Percentiles rank a stretch among this genome's conserved stretches.
Evolutionary conservation across 164 flowering plant species (phyloP).

Genomic region (Vitis labrusca): DNA sequence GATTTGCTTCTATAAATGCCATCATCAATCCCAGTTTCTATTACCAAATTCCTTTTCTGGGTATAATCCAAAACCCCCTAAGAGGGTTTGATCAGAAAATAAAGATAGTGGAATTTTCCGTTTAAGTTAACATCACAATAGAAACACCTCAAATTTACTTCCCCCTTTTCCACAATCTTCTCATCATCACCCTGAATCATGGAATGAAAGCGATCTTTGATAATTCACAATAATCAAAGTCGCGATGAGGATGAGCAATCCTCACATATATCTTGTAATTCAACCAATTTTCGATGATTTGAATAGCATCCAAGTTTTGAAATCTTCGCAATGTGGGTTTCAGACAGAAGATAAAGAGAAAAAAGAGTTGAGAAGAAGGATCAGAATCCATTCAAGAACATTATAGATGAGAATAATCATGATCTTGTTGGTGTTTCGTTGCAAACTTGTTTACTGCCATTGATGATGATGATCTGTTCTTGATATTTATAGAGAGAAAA

Average conservation of each 20-base stretch:
- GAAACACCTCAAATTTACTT: slow-evolving; percentile 47
- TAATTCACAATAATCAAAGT: slow-evolving; percentile 15
- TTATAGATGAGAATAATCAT: slow-evolving; percentile 50
- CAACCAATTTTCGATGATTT: slow-evolving; percentile 58
- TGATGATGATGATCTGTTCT: slow-evolving; percentile 13
- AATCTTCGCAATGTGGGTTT: slow-evolving; percentile 71
- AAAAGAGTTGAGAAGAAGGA: slow-evolving; percentile 76
- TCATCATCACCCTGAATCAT: slow-evolving; percentile 27
- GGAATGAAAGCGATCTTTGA: slow-evolving; percentile 33
- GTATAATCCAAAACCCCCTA: slow-evolving; percentile 55
- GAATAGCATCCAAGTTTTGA: slow-evolving; percentile 65
- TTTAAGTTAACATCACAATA: slow-evolving; percentile 62
- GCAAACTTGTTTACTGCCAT: slow-evolving; percentile 73
- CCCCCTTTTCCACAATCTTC: slow-evolving; percentile 32
- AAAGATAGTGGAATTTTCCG: slow-evolving; percentile 32
- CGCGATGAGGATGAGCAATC: slow-evolving; percentile 62
- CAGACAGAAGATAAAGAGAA: slow-evolving; percentile 82
- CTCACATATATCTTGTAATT: slow-evolving; percentile 62
- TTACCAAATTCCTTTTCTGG: slow-evolving; percentile 39
- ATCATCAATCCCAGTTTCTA: slow-evolving; percentile 22
- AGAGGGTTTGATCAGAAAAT: slow-evolving; percentile 48
- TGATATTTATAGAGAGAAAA: slow-evolving; percentile 19
- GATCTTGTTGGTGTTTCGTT: slow-evolving; percentile 51
- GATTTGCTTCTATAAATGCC: slow-evolving; percentile 24
- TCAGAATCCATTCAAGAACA: slow-evolving; percentile 83